Evolutionary conservation across 805 yeast genomes (phyloP).

Genomic region (Pichia occidentalis): DNA sequence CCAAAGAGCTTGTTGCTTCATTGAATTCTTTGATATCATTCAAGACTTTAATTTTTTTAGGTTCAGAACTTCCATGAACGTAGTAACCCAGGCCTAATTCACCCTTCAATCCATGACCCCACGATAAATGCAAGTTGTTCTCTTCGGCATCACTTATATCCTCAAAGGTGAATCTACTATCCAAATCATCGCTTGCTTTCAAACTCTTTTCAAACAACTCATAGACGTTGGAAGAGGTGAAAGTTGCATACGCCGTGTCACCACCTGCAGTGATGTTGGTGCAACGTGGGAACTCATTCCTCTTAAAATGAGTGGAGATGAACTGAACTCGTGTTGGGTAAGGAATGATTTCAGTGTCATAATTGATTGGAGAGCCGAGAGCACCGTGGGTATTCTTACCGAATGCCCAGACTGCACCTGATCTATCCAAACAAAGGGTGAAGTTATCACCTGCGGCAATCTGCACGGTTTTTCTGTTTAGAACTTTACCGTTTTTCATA

Average conservation of each 20-base stretch:
- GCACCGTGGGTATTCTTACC: conserved; percentile 87
- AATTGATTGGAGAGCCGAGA: conserved; percentile 61
- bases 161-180: conserved; percentile 12
- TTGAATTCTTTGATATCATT: conserved; percentile 46
- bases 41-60: conserved; percentile 50
- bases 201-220: conserved; percentile 30
- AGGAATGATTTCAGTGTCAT: conserved; percentile 60
- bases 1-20: conserved; percentile 37
- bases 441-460: conserved; percentile 74
- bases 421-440: conserved; percentile 58
- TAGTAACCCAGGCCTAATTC: conserved; percentile 77
- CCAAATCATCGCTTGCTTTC: conserved; percentile 11
- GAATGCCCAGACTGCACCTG: conserved; percentile 76
- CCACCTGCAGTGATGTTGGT: conserved; percentile 62
- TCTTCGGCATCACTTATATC: conserved; percentile 20
- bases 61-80: conserved; percentile 65
- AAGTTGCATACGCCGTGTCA: conserved; percentile 50
- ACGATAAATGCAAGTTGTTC: conserved; percentile 42
- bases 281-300: conserved; percentile 41
- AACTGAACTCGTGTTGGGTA: conserved; percentile 54
- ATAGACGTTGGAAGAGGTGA: conserved; percentile 32
- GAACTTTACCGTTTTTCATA: conserved; percentile 20
- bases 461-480: conserved; percentile 42
- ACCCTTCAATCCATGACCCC: conserved; percentile 84
- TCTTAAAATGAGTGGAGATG: conserved; percentile 33